Evolutionary conservation across 2,329 filamentous ascomycete genomes (phyloP), one percentile per base, ranked within the genome.

Genomic region (Aspergillus uvarum): DNA sequence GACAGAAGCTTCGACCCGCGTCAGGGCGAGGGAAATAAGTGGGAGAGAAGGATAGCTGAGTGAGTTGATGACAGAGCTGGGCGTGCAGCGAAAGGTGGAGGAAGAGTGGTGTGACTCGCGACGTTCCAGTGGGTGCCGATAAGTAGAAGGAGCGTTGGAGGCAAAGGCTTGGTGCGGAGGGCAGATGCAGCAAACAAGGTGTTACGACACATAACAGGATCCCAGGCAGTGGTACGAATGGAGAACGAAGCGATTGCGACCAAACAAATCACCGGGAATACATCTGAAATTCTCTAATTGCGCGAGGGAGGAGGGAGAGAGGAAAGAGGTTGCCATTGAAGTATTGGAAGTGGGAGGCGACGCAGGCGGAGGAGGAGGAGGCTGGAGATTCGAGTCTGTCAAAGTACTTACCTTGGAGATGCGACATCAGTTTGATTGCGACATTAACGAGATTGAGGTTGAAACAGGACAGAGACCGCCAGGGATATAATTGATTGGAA

Each of bases 71-170:
- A 50, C 44, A 47, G 29, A 35, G 49, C 56, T 51, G 32, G 31
- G 42, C 19, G 53, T 35, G n/a, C 32, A 22, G 19, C 14, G 21
- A 51, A 29, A 59, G 35, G 35, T 50, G 21, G 32, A 44, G 26
- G 42, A 51, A 54, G 44, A 60, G 47, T 24, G 26, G n/a, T 50
- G 55, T 48, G 48, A 51, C 47, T 48, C 26, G 26, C 32, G 26
- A 49, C 24, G 51, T 48, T 56, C 35, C 50, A 62, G 50, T 38
- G 44, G 29, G 42, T 51, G 14, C 24, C 47, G 42, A 35, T 50
- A 56, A 53, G 55, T 56, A 64, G 65, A 62, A 68, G 63, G 61
- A 62, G 62, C 59, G 64, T 65, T 66, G 68, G 65, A 69, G 60
- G 57, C 63, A 66, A 59, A 59, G 51, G 65, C 63, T 57, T 49